Evolutionary conservation across 495 filamentous ascomycete genomes (phyloP), one percentile per base, ranked within the genome.

Genomic region (Pseudevernia furfuracea): DNA sequence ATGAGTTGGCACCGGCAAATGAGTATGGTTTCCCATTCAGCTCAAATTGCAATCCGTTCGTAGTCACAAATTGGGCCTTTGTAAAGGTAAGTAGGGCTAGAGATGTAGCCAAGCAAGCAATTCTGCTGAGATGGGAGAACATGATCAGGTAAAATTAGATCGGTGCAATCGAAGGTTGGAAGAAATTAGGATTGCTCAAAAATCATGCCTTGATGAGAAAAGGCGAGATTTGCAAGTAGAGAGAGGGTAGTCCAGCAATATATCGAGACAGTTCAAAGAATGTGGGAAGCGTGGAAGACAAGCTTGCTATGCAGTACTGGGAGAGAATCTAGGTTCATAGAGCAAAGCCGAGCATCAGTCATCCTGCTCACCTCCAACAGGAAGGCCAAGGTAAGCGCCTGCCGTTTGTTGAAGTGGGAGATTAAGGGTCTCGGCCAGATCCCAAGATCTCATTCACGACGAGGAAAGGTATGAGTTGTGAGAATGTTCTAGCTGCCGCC

Each of bases 21-120:
- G 62, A 32, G 25, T n/a, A 64, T 25, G 62, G 53, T 56, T 59
- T 48, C 25, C 62, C 62, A 58, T 64, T 57, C 14, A 64, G 10
- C 36, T 58, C 25, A 10, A 64, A 58, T 15, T 44, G 49, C 17
- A 38, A 15, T 8, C 62, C 53, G 23, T 58, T 64, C 8, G 49
- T 64, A 30, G 23, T 58, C 34, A 64, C 62, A 17, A 64, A 64
- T 21, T 55, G 52, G 30, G 52, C 52, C 1, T 34, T 21, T 55
- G 30, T 4, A 34, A 34, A 34, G 9, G 28, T 19, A 8, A 34
- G 11, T 14, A 55, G 52, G 52, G 17, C 15, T 21, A 55, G 28
- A 34, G 17, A 55, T 32, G 52, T 34, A 5, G 30, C 14, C 30
- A 55, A 34, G 17, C 52, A 55, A 21, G 30, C 28, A 9, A 34